Evolutionary conservation across 331 rosid genomes (phyloP).

Genomic region (Pyrus hybrid): DNA sequence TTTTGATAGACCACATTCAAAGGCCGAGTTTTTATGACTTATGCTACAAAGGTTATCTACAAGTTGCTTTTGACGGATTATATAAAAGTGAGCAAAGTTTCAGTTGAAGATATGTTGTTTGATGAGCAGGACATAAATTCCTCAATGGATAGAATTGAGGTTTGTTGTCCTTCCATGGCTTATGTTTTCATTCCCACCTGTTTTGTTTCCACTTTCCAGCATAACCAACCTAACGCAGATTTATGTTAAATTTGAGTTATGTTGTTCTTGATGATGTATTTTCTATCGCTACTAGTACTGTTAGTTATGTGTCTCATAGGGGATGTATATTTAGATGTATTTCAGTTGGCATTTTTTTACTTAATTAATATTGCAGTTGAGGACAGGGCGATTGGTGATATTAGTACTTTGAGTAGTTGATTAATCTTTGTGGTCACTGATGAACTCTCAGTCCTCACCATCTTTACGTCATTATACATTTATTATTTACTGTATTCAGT

Average conservation of each 20-base stretch:
- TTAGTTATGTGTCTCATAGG: not conserved
- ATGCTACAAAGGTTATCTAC: constrained; percentile 90
- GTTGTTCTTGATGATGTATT: not conserved
- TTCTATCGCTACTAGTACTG: not conserved
- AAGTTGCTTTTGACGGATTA: constrained; percentile 74
- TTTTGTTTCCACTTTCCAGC: not conserved
- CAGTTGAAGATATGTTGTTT: constrained; percentile 88
- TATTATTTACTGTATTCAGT: no score
- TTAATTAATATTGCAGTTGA: not conserved
- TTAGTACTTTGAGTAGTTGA: not conserved
- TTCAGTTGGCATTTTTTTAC: not conserved
- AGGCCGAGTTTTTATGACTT: constrained; percentile 95
- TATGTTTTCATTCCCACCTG: not conserved
- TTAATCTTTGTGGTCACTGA: not conserved
- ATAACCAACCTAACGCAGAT: not conserved
- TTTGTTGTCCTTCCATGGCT: constrained; percentile 10
- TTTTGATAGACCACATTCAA: constrained; percentile 61
- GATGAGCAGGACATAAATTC: constrained; percentile 88
- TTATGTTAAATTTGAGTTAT: not conserved
- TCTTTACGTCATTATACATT: not conserved
- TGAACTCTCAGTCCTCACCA: not conserved
- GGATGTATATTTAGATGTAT: not conserved
- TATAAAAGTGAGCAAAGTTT: constrained; percentile 87
- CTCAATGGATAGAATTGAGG: constrained; percentile 98
- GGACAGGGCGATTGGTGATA: not conserved